phyloP scores from a whole-genome alignment of 306 rosid species.

The Prosopis cineraria region DNA sequence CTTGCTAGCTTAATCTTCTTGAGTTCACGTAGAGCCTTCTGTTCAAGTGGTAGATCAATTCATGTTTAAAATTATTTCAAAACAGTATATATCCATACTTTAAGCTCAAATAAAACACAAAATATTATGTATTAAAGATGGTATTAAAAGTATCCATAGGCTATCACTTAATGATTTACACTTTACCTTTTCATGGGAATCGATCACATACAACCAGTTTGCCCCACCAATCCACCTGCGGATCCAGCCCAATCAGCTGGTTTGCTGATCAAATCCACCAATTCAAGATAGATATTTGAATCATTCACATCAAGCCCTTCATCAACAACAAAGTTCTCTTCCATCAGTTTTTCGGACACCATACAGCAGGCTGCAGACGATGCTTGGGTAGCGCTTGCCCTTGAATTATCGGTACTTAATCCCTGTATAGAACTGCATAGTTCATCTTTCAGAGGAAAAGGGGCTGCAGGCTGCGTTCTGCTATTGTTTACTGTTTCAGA shows the following conservation, averaged over 20 bases:
- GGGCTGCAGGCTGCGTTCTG: constrained; percentile 25
- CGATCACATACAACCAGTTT: constrained; percentile 52
- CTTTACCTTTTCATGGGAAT: constrained; percentile 42
- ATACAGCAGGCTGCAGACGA: constrained; percentile 51
- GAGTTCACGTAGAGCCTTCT: neutral
- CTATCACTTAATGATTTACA: neutral
- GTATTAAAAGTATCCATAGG: neutral
- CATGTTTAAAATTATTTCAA: neutral
- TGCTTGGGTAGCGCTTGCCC: constrained; percentile 27
- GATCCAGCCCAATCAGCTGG: constrained; percentile 68
- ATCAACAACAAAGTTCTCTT: constrained; percentile 45
- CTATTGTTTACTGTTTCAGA: constrained; percentile 31
- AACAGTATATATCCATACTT: neutral
- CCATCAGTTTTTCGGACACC: constrained; percentile 53
- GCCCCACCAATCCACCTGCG: constrained; percentile 55
- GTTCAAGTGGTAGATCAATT: neutral
- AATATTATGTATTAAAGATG: neutral
- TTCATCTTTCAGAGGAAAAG: constrained; percentile 37
- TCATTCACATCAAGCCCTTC: constrained; percentile 61
- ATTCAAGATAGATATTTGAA: constrained; percentile 65
- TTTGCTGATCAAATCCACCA: constrained; percentile 78
- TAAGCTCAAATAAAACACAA: neutral
- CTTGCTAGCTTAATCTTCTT: neutral
- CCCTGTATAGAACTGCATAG: constrained; percentile 36
- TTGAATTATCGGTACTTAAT: constrained; percentile 17